A percentile compares a stretch with the other conserved stretches of the same genome.
These are phyloP conservation scores for Mucor ambiguus DNA, from an alignment of 371 early-diverging fungal genomes.

Conservation along the genomic window DNA sequence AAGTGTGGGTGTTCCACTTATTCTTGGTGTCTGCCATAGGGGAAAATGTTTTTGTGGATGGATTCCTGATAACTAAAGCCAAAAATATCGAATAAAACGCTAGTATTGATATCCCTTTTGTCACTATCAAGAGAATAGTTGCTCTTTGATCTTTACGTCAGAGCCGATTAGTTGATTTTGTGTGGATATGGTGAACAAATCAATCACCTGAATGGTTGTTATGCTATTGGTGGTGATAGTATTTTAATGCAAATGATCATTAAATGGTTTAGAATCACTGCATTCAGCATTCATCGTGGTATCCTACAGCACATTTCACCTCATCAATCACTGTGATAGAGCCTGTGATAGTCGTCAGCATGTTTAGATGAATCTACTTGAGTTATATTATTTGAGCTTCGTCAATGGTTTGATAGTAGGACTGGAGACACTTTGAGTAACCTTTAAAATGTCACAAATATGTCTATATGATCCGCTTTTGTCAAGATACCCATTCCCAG, in stretches of 20 bases:
- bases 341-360: too few relatives aligned
- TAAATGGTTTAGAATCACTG: too few relatives aligned
- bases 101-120: neutral
- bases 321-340: too few relatives aligned
- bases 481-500: neutral
- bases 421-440: neutral
- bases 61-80: neutral
- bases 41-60: constrained; percentile 20
- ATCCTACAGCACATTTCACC: too few relatives aligned
- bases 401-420: too few relatives aligned
- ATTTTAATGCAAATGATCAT: too few relatives aligned
- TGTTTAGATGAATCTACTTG: too few relatives aligned
- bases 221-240: too few relatives aligned
- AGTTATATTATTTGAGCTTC: too few relatives aligned
- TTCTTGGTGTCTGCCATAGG: constrained; percentile 20
- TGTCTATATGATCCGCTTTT: neutral
- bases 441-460: neutral
- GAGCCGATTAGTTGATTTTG: neutral
- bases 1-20: neutral
- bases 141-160: too few relatives aligned
- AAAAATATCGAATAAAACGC: neutral
- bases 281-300: too few relatives aligned
- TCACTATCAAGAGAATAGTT: neutral
- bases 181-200: neutral
- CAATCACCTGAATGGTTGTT: too few relatives aligned